A percentile compares a stretch with the other conserved stretches of the same genome.
Conservation (phyloP, 2,329 filamentous ascomycete species). For the Penicillium expansum region DNA sequence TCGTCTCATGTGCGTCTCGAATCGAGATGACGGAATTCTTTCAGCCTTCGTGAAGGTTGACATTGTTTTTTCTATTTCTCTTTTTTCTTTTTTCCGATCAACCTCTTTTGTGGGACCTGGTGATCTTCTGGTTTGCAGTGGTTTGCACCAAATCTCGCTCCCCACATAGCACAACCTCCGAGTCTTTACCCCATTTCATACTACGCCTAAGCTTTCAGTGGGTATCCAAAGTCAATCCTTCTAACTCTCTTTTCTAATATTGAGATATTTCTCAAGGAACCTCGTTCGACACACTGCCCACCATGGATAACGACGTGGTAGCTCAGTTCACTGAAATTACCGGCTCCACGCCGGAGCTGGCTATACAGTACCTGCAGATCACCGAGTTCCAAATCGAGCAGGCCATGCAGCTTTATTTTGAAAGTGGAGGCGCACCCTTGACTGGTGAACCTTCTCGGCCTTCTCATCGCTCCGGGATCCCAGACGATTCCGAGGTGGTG, state of each 20-base stretch:
- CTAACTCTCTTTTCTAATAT: conserved; percentile 2
- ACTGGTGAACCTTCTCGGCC: conserved; percentile 49
- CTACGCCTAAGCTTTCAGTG: not conserved
- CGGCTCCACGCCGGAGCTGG: conserved; percentile 68
- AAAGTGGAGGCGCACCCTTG: conserved; percentile 67
- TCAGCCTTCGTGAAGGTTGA: conserved; percentile 1
- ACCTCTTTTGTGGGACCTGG: conserved; percentile 6
- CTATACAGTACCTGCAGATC: conserved; percentile 77
- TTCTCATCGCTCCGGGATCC: conserved; percentile 40
- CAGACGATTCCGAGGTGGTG: conserved; percentile 62
- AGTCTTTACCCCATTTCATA: conserved; percentile 8
- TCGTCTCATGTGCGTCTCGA: conserved; percentile 13
- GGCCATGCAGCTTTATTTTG: conserved; percentile 86
- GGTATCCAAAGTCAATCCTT: conserved; percentile 1
- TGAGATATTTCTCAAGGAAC: not conserved
- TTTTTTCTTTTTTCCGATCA: not conserved
- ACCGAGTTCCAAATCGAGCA: conserved; percentile 81
- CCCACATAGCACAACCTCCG: conserved; percentile 11
- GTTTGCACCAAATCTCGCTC: conserved; percentile 29
- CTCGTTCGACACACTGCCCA: conserved; percentile 15
- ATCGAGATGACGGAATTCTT: conserved; percentile 5
- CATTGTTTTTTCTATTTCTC: conserved; percentile 1
- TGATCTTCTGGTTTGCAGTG: conserved; percentile 29
- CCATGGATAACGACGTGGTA: conserved; percentile 69
- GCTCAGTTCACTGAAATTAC: conserved; percentile 80